Conservation (phyloP, 371 early-diverging fungal species). For the Mortierella sp. region DNA sequence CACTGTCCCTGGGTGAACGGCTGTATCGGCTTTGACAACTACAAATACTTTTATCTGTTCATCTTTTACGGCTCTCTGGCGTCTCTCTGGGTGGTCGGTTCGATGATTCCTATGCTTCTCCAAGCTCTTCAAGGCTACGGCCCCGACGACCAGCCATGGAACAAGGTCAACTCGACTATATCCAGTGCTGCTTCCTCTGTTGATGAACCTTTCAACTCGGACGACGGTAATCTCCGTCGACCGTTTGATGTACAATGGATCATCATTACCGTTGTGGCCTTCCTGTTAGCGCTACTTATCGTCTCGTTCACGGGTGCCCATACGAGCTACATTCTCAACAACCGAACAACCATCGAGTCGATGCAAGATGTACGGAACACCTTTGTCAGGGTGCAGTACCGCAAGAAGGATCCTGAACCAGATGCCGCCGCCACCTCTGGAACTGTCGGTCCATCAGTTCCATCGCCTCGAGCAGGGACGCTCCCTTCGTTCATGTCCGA, state of each 20-base stretch:
- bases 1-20: slow-evolving; percentile 80
- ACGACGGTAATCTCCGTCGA: background rate
- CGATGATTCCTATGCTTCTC: slow-evolving; percentile 50
- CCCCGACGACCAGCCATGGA: background rate
- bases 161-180: background rate
- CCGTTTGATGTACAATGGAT: slow-evolving; percentile 46
- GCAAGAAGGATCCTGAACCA: slow-evolving; percentile 17
- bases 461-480: background rate
- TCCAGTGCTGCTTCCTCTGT: background rate
- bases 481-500: slow-evolving; percentile 25
- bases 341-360: slow-evolving; percentile 58
- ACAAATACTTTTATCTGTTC: slow-evolving; percentile 87
- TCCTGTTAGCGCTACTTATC: slow-evolving; percentile 50
- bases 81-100: slow-evolving; percentile 68
- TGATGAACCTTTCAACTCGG: background rate
- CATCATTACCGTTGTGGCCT: slow-evolving; percentile 32
- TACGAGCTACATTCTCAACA: slow-evolving; percentile 46
- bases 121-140: slow-evolving; percentile 23
- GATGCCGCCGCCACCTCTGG: slow-evolving; percentile 13
- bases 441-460: background rate
- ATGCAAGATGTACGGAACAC: slow-evolving; percentile 40
- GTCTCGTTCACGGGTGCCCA: slow-evolving; percentile 56
- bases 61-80: slow-evolving; percentile 74
- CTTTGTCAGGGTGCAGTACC: slow-evolving; percentile 46
- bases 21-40: slow-evolving; percentile 86